phyloP scores from a whole-genome alignment of 176 grass and related monocot genomes.

The Sorghum bicolor region Sorghum_bicolor_NCBIv3 NC_012870.2:5251501-5252000 shows the following conservation, averaged over 20 bases:
- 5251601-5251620: not conserved
- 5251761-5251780: not conserved
- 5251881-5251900: not conserved
- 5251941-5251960: not conserved
- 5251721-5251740: not conserved
- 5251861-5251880: not conserved
- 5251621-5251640: not conserved
- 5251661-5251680: not conserved
- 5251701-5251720: not conserved
- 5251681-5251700: not conserved
- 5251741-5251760: not conserved
- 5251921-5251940: not conserved
- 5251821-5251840: not conserved
- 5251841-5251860: not conserved
- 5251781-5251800: not conserved
- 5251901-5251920: not conserved
- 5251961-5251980: not conserved
- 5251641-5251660: not conserved
- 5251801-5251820: not conserved
- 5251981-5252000: not conserved
- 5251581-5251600: not conserved
- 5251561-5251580: not conserved
- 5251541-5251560: not conserved
- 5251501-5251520: not conserved
- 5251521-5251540: not conserved